Evolutionary conservation across 495 filamentous ascomycete species (phyloP).

Genomic region (Hypoxylon perforatum): DNA sequence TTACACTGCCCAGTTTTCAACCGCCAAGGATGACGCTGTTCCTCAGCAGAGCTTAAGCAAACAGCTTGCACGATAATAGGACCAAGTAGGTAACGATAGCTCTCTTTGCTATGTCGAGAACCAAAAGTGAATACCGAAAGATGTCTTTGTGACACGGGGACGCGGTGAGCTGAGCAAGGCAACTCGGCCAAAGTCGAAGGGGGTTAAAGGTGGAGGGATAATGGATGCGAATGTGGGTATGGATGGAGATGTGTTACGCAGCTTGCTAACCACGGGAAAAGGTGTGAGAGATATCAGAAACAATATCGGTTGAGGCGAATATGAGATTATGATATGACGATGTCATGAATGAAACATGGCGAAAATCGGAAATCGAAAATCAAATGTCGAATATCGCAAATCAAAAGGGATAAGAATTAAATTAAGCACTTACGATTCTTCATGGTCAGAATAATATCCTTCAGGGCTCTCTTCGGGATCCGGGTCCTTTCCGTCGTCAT

Average conservation of each 20-base stretch:
- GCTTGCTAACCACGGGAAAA: constrained; percentile 12
- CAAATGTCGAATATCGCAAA: too few relatives aligned
- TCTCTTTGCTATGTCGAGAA: too few relatives aligned
- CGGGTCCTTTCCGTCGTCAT: constrained; percentile 16
- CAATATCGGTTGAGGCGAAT: not conserved
- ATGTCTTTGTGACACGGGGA: too few relatives aligned
- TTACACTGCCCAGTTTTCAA: constrained; percentile 10
- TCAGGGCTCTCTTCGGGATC: constrained; percentile 25
- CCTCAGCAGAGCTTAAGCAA: not conserved
- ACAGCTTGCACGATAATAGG: not conserved
- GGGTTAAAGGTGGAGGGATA: constrained; percentile 2
- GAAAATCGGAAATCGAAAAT: too few relatives aligned
- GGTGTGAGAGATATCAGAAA: constrained; percentile 4
- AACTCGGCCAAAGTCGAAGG: constrained; percentile 11
- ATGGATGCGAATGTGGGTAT: not conserved
- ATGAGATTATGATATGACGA: constrained; percentile 23
- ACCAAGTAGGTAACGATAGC: not conserved
- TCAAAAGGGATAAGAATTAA: not conserved
- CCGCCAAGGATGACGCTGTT: constrained; percentile 9
- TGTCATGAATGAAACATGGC: constrained; percentile 18
- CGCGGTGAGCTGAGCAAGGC: not conserved
- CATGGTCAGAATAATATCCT: constrained; percentile 40
- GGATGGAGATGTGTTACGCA: constrained; percentile 4
- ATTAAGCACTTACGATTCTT: constrained; percentile 42
- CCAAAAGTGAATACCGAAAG: not conserved